Evolutionary conservation across 2,329 filamentous ascomycete species (phyloP).

Genomic region (Exophiala sp.): DNA sequence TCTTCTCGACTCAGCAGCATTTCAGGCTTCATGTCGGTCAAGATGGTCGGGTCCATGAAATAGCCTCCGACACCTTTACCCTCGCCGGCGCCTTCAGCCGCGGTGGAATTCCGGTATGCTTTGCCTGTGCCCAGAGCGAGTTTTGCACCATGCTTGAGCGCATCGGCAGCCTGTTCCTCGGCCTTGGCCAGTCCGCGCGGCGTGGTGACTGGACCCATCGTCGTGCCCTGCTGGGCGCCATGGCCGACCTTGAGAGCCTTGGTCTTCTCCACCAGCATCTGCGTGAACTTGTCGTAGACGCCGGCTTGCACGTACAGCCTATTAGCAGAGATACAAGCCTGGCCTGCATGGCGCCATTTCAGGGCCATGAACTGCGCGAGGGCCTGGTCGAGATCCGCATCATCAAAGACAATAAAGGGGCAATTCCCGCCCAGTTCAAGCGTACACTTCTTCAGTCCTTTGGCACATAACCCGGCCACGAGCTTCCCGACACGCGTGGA

Average conservation of each 20-base stretch:
- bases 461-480: constrained; percentile 54
- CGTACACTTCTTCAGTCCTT: constrained; percentile 59
- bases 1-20: constrained; percentile 58
- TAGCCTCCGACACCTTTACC: constrained; percentile 48
- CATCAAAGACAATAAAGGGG: constrained; percentile 59
- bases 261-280: constrained; percentile 50
- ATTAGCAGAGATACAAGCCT: constrained; percentile 44
- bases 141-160: constrained; percentile 56
- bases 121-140: constrained; percentile 56
- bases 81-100: constrained; percentile 48
- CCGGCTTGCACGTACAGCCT: constrained; percentile 42
- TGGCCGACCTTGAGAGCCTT: constrained; percentile 54
- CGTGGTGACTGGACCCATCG: constrained; percentile 57
- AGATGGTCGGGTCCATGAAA: constrained; percentile 65
- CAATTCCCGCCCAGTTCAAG: constrained; percentile 61
- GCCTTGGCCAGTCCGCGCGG: constrained; percentile 53
- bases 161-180: constrained; percentile 56
- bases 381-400: constrained; percentile 53
- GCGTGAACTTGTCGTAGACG: constrained; percentile 48
- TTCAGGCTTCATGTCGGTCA: constrained; percentile 52
- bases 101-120: constrained; percentile 31
- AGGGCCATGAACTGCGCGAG: constrained; percentile 37
- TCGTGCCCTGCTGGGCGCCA: constrained; percentile 49
- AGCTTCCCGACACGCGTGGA: constrained; percentile 58
- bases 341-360: constrained; percentile 41